These are phyloP conservation scores for Cutaneotrichosporon mucoides DNA, from an alignment of 1,284 basidiomycete genomes.

Conservation along the genomic window DNA sequence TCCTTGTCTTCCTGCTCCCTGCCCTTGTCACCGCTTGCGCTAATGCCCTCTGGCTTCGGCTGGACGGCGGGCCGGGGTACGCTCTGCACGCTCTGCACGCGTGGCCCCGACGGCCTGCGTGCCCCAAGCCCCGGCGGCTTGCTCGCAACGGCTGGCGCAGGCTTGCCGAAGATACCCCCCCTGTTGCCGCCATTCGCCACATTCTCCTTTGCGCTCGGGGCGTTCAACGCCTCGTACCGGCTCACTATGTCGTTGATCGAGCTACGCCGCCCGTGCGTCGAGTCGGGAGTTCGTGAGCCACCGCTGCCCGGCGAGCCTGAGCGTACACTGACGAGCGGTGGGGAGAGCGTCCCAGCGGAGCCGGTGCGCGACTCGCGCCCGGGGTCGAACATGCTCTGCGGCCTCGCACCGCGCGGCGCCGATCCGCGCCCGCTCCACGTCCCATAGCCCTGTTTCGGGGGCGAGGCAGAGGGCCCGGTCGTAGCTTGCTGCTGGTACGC, in stretches of 20 bases:
- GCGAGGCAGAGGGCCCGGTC: background rate
- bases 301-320: conserved; percentile 3
- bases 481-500: conserved; percentile 5
- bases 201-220: conserved; percentile 5
- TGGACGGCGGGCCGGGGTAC: background rate
- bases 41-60: conserved; percentile 8
- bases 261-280: conserved; percentile 31
- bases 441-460: background rate
- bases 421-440: background rate
- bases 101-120: conserved; percentile 18
- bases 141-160: conserved; percentile 19
- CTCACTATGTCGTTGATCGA: conserved; percentile 45
- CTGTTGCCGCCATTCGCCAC: background rate
- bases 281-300: background rate
- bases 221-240: conserved; percentile 33
- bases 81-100: background rate
- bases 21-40: background rate
- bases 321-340: background rate
- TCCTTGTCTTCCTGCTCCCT: background rate
- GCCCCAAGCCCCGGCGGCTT: conserved; percentile 27
- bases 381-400: conserved; percentile 8
- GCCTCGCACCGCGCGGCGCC: background rate
- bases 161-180: background rate
- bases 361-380: background rate
- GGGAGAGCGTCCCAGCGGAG: background rate